phyloP scores from a whole-genome alignment of 345 rosid species.

The Citrus reticulata region DNA sequence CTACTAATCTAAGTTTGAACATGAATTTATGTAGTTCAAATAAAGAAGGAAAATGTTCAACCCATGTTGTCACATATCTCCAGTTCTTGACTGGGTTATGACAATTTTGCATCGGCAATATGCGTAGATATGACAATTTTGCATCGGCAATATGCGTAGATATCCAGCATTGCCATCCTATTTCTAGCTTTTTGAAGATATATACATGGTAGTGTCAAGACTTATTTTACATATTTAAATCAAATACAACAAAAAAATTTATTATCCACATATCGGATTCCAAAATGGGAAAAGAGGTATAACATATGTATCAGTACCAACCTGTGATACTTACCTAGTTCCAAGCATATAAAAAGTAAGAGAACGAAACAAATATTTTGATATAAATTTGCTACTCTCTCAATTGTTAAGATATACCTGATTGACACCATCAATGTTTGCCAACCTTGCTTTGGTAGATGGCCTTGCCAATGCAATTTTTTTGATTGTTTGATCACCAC shows the following conservation, averaged over 20 bases:
- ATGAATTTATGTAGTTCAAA: too few species aligned
- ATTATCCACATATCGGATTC: background rate
- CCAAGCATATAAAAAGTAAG: background rate
- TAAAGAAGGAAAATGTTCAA: too few species aligned
- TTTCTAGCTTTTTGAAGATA: background rate
- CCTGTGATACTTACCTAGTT: background rate
- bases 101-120: background rate
- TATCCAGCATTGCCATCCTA: background rate
- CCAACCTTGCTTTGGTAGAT: conserved; percentile 45
- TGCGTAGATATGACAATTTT: background rate
- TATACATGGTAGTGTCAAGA: background rate
- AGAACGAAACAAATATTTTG: background rate
- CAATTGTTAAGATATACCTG: conserved; percentile 29
- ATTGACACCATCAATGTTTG: conserved; percentile 50
- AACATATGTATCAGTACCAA: background rate
- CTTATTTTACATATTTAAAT: background rate
- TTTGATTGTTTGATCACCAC: conserved; percentile 46
- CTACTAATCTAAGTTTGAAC: background rate
- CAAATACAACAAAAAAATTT: background rate
- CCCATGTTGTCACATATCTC: background rate
- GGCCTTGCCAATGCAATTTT: conserved; percentile 38
- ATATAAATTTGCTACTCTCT: background rate
- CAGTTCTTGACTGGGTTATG: background rate
- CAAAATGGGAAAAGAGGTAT: background rate
- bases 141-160: background rate